Evolutionary conservation across 2,329 filamentous ascomycete species (phyloP).

Genomic region (Microdochium paspali): DNA sequence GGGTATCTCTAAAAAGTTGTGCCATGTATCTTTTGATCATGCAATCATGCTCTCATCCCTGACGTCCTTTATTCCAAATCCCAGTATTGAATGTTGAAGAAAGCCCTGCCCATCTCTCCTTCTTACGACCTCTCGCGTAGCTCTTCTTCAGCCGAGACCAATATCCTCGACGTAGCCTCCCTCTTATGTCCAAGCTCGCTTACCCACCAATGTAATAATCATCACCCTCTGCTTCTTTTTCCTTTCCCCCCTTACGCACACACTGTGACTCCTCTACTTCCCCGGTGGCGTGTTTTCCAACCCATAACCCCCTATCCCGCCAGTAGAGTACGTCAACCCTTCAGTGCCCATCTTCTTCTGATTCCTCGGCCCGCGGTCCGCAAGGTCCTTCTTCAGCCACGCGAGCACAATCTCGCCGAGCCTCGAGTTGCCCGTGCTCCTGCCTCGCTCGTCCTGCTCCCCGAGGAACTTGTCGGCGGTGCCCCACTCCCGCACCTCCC

Average conservation of each 20-base stretch:
- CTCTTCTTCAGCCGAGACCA: too few relatives aligned
- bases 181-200: too few relatives aligned
- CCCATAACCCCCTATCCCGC: conserved; percentile 46
- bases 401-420: conserved; percentile 79
- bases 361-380: conserved; percentile 67
- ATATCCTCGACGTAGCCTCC: too few relatives aligned
- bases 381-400: conserved; percentile 78
- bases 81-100: background rate
- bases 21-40: conserved; percentile 1
- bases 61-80: background rate
- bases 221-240: background rate
- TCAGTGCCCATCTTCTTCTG: conserved; percentile 44
- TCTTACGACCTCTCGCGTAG: too few relatives aligned
- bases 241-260: background rate
- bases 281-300: conserved; percentile 34
- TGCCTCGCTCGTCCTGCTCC: conserved; percentile 26
- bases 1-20: conserved; percentile 4
- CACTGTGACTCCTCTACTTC: conserved; percentile 6
- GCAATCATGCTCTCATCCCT: background rate
- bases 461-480: conserved; percentile 59
- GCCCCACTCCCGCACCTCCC: conserved; percentile 81
- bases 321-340: conserved; percentile 52
- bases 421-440: conserved; percentile 61
- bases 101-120: background rate
- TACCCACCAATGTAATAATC: conserved; percentile 1